Percentiles rank a stretch among this genome's conserved stretches.
phyloP scores from a whole-genome alignment of 1,139 yeast species.

The Geotrichum bryndzae region DNA sequence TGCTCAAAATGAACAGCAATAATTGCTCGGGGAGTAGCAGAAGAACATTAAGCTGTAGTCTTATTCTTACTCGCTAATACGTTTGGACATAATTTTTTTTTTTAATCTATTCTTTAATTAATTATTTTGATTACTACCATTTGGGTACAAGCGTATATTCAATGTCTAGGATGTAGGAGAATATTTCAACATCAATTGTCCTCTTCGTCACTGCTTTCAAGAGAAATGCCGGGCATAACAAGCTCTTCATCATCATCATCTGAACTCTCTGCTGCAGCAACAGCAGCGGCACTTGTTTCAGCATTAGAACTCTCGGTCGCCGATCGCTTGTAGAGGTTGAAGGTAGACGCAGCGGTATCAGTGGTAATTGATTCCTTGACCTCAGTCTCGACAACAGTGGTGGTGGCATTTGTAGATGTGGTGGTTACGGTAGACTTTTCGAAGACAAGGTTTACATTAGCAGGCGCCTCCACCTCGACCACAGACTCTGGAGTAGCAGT shows the following conservation, averaged over 20 bases:
- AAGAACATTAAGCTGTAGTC: background rate
- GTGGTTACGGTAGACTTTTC: background rate
- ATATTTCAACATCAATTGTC: background rate
- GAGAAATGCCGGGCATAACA: slow-evolving; percentile 11
- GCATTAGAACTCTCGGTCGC: background rate
- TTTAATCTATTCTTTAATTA: background rate
- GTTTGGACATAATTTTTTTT: background rate
- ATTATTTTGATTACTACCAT: background rate
- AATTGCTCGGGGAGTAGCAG: slow-evolving; percentile 2
- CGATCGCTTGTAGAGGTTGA: background rate
- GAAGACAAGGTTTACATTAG: slow-evolving; percentile 23
- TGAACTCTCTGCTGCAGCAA: background rate
- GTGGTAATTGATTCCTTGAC: background rate
- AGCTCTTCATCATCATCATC: slow-evolving; percentile 10
- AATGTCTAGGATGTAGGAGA: background rate
- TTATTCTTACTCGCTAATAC: background rate
- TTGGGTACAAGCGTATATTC: slow-evolving; percentile 10
- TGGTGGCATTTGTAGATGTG: background rate
- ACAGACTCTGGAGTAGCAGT: background rate
- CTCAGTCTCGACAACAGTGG: background rate
- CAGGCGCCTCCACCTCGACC: slow-evolving; percentile 4
- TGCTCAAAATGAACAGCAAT: slow-evolving; percentile 56
- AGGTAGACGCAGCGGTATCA: background rate
- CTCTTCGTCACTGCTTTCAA: slow-evolving; percentile 17
- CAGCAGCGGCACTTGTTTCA: background rate